Evolutionary conservation across 352 stramenopile genomes (phyloP).

Genomic region (Globisporangium polare): DNA sequence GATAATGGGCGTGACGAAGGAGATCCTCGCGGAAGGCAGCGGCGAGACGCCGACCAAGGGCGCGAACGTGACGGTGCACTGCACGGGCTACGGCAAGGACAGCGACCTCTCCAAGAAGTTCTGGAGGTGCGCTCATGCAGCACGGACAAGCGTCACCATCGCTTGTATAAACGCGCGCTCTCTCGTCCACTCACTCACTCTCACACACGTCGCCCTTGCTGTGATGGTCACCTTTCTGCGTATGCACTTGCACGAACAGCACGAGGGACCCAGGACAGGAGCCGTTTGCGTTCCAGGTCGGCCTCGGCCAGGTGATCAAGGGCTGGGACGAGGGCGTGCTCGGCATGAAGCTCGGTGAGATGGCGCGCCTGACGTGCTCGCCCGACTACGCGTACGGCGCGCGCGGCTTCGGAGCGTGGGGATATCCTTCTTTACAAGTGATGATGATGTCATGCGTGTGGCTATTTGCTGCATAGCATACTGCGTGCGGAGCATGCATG

Average conservation of each 20-base stretch:
- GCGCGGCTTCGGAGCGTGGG: slow-evolving; percentile 91
- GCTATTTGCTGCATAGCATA: not conserved
- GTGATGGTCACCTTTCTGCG: too few species aligned
- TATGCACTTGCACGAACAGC: slow-evolving; percentile 15
- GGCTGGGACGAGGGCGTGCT: slow-evolving; percentile 94
- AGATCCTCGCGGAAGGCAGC: slow-evolving; percentile 48
- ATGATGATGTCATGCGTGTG: not conserved
- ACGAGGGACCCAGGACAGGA: slow-evolving; percentile 94
- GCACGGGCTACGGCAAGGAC: slow-evolving; percentile 80
- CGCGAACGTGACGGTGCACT: slow-evolving; percentile 75
- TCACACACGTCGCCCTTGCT: too few species aligned
- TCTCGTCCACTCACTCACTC: too few species aligned
- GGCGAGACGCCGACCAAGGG: slow-evolving; percentile 54
- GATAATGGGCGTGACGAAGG: slow-evolving; percentile 65
- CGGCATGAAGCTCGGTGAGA: slow-evolving; percentile 86
- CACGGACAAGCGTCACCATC: not conserved
- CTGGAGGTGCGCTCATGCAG: slow-evolving; percentile 67
- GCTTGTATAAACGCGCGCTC: not conserved
- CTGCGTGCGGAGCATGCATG: slow-evolving; percentile 9
- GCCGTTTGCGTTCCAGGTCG: slow-evolving; percentile 92
- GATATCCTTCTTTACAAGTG: slow-evolving; percentile 61
- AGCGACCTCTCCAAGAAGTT: slow-evolving; percentile 84
- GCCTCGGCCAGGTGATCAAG: slow-evolving; percentile 92
- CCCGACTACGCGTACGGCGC: slow-evolving; percentile 95
- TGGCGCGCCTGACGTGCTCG: slow-evolving; percentile 88